phyloP scores from a whole-genome alignment of 2,329 filamentous ascomycete genomes.

The Gyromitra esculenta region DNA sequence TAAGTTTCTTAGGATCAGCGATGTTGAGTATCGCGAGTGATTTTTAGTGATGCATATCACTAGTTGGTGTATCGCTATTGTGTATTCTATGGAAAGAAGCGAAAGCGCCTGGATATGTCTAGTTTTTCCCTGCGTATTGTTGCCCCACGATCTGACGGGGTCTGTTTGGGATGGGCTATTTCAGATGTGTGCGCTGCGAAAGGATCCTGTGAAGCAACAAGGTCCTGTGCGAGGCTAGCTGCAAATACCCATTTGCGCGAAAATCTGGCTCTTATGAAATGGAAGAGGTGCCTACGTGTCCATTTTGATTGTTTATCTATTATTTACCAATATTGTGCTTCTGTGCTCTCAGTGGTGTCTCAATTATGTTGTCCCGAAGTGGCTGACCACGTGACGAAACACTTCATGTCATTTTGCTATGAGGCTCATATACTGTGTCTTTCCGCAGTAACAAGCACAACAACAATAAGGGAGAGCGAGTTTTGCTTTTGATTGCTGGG shows the following conservation, averaged over 20 bases:
- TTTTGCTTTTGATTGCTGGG: constrained; percentile 12
- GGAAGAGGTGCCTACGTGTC: not conserved
- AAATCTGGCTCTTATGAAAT: constrained; percentile 2
- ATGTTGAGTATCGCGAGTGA: constrained; percentile 28
- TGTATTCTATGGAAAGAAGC: constrained; percentile 9
- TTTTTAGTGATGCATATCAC: constrained; percentile 15
- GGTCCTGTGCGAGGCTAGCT: not conserved
- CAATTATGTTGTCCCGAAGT: not conserved
- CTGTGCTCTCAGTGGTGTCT: not conserved
- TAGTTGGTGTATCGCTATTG: not conserved
- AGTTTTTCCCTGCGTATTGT: not conserved
- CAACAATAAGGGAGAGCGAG: not conserved
- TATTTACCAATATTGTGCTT: not conserved
- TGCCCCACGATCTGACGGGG: constrained; percentile 2
- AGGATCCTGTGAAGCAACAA: not conserved
- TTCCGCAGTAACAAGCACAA: not conserved
- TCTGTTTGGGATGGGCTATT: not conserved
- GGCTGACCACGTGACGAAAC: constrained; percentile 1
- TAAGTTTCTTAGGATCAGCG: not conserved
- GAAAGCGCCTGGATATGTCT: not conserved
- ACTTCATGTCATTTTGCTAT: not conserved
- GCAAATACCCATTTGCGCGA: constrained; percentile 16
- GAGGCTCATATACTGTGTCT: not conserved
- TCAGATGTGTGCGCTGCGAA: not conserved
- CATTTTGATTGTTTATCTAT: not conserved